Conservation (phyloP, 495 filamentous ascomycete genomes). For the Daldinia decipiens region DNA sequence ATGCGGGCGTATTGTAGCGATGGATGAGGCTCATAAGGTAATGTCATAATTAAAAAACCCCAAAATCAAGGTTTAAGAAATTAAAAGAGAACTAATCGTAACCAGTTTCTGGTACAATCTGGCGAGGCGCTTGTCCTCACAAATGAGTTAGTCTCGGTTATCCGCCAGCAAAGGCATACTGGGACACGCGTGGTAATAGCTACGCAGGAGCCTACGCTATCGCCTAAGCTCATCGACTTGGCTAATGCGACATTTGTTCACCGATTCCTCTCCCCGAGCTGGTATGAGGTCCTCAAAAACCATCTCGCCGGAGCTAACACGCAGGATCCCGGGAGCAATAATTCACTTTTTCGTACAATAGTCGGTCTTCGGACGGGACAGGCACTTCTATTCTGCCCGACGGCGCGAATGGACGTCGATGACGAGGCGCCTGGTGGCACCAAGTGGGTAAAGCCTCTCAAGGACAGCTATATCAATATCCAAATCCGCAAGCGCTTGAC, state of each 20-base stretch:
- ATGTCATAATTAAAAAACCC: neutral
- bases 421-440: neutral
- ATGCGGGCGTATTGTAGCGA: constrained; percentile 57
- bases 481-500: constrained; percentile 64
- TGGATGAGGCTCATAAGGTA: constrained; percentile 53
- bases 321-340: neutral
- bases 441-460: constrained; percentile 53
- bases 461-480: constrained; percentile 60
- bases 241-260: constrained; percentile 69
- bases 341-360: constrained; percentile 63
- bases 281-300: constrained; percentile 59
- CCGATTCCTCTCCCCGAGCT: constrained; percentile 66
- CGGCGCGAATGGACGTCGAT: constrained; percentile 60
- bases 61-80: neutral
- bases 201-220: constrained; percentile 73
- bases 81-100: constrained; percentile 1
- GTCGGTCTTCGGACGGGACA: constrained; percentile 69
- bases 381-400: constrained; percentile 72
- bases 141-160: constrained; percentile 62
- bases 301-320: constrained; percentile 51
- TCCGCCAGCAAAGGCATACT: constrained; percentile 68
- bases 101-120: constrained; percentile 60
- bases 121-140: constrained; percentile 60
- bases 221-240: constrained; percentile 64
- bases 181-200: constrained; percentile 66